Evolutionary conservation across 768 basidiomycete species (phyloP).

Genomic region (Tubosaeta brunneosetosa): DNA sequence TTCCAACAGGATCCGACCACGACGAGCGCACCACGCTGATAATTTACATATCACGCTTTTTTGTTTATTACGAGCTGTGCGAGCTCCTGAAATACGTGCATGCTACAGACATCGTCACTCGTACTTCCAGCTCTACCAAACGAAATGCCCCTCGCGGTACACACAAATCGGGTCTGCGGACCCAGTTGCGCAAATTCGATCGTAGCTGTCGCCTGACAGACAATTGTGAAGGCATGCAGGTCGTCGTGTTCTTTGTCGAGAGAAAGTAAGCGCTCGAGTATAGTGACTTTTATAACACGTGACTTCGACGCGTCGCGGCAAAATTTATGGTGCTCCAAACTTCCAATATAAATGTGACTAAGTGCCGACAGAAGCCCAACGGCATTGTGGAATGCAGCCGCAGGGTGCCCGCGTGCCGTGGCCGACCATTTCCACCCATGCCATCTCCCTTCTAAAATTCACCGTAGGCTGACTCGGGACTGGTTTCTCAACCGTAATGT

Average conservation of each 20-base stretch:
- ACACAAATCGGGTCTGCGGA: too few species aligned
- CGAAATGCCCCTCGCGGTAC: too few species aligned
- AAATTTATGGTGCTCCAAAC: neutral
- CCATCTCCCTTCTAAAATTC: conserved; percentile 2
- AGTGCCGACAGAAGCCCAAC: conserved; percentile 21
- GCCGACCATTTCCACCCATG: conserved; percentile 1
- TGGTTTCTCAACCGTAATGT: conserved; percentile 6
- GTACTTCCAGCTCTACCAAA: neutral
- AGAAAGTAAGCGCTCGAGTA: too few species aligned
- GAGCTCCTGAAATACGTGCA: neutral
- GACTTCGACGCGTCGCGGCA: conserved; percentile 11
- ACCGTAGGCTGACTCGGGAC: neutral
- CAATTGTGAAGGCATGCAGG: too few species aligned
- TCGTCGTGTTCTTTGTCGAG: too few species aligned
- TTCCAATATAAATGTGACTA: conserved; percentile 3
- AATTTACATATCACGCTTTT: too few species aligned
- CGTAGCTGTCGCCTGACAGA: too few species aligned
- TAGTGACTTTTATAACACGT: conserved; percentile 27
- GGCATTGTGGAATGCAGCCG: conserved; percentile 22
- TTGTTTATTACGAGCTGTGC: neutral
- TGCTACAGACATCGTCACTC: too few species aligned
- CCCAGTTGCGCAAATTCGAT: too few species aligned
- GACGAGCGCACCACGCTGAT: too few species aligned
- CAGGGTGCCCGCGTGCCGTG: neutral
- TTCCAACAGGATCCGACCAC: too few species aligned